Base-by-base conservation (phyloP, 345 rosid species). In the Eucalyptus cloeziana region DNA sequence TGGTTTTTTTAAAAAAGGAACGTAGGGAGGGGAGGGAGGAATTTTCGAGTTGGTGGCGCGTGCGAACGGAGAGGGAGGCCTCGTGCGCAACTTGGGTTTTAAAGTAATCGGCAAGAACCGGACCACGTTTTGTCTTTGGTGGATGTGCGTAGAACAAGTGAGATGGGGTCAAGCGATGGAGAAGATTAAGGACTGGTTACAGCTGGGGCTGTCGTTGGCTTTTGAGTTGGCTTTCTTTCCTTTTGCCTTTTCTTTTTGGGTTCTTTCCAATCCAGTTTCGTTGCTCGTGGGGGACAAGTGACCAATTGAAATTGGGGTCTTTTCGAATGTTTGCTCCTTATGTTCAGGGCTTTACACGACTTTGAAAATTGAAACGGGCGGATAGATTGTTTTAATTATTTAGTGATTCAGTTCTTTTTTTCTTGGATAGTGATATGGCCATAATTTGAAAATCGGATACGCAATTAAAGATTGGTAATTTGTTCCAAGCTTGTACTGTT, bases 381-480 rank as follows among this genome's bases (percentile, higher is more conserved):
- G 6, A 37, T 37, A 14, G 19, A 7, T 64, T 13, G 7, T 12
- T 60, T 25, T 5, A 62, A 12, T 62, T 62, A 62, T 62, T 62
- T 27, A 30, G 8, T 13, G 6, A 27, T 6, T 62, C 1, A 0
- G 1, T 62, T 62, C 15, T 31, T 60, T 60, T 60, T 60, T 27
- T 60, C 67, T 60, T 27, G 67, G 0, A 5, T 60, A 62, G 33
- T 6, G 16, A 13, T 0, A 15, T 0, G 1, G 15, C 16, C 69
- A 25, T 60, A 27, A 60, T 60, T 27, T 60, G 31, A 60, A 60
- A 27, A 27, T 60, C 6, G 2, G 4, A 60, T 12, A 60, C 1
- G 0, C 13, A 0, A 60, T 60, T 0, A 5, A 11, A 0, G 15
- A 27, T 13, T 1, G 7, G 0, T 27, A 27, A 60, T 60, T 27